A percentile compares a stretch with the other conserved stretches of the same genome.
phyloP scores from a whole-genome alignment of 805 yeast species.

The Metschnikowia koreensis region DNA sequence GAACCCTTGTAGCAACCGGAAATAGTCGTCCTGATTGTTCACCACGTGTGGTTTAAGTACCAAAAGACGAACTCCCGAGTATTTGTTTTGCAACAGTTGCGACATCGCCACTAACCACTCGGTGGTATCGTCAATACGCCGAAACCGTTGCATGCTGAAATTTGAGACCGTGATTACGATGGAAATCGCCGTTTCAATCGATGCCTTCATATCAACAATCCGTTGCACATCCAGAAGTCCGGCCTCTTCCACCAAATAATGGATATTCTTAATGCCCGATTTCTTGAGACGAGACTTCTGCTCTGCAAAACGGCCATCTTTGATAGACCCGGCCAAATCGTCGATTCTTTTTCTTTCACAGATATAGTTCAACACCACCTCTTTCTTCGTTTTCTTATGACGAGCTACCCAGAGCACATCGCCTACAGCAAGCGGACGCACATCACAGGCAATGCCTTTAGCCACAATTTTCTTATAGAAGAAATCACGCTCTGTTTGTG shows the following conservation, averaged over 20 bases:
- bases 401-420: conserved; percentile 89
- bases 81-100: conserved; percentile 38
- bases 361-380: conserved; percentile 75
- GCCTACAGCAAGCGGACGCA: conserved; percentile 69
- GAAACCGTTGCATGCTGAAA: conserved; percentile 67
- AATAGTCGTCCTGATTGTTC: conserved; percentile 51
- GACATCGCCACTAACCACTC: conserved; percentile 54
- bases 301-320: conserved; percentile 85
- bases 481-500: conserved; percentile 65
- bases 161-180: conserved; percentile 62
- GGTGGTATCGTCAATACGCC: conserved; percentile 72
- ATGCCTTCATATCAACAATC: conserved; percentile 48
- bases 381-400: conserved; percentile 52
- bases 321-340: conserved; percentile 77
- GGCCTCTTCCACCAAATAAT: conserved; percentile 79
- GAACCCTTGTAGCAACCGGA: conserved; percentile 39
- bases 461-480: conserved; percentile 55
- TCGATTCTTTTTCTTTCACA: conserved; percentile 87
- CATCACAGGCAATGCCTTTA: conserved; percentile 50
- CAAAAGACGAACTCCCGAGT: conserved; percentile 38
- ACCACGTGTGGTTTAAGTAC: conserved; percentile 54
- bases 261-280: conserved; percentile 64
- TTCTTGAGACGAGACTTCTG: conserved; percentile 76
- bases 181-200: conserved; percentile 75
- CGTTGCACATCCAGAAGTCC: conserved; percentile 41